A percentile compares a stretch with the other conserved stretches of the same genome.
Evolutionary conservation across 2,329 filamentous ascomycete species (phyloP).

Genomic region (Zymoseptoria tritici): DNA sequence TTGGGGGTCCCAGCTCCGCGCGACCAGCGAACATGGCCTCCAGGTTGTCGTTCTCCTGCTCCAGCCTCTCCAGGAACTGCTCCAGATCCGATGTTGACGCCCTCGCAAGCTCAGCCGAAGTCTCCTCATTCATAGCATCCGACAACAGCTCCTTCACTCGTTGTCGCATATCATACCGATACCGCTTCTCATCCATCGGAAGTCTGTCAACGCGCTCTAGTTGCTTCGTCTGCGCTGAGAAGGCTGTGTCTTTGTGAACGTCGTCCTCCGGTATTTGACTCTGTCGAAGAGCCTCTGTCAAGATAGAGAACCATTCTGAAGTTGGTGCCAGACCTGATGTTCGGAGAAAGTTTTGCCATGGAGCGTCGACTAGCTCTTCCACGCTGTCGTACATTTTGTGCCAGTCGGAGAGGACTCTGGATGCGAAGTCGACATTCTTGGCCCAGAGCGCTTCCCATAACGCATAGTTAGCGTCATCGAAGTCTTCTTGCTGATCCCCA

Average conservation of each 20-base stretch:
- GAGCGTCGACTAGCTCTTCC: constrained; percentile 1
- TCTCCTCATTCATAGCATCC: background rate
- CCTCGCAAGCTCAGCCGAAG: background rate
- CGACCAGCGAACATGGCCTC: constrained; percentile 2
- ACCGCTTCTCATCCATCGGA: background rate
- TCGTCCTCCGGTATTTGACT: constrained; percentile 6
- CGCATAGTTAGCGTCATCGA: constrained; percentile 6
- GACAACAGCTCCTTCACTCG: background rate
- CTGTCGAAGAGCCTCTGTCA: constrained; percentile 4
- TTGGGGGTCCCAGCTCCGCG: background rate
- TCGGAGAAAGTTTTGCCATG: background rate
- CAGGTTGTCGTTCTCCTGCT: constrained; percentile 10
- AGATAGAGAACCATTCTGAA: background rate
- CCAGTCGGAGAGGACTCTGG: constrained; percentile 5
- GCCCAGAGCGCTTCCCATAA: constrained; percentile 8
- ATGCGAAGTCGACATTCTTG: constrained; percentile 1
- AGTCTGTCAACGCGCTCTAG: background rate
- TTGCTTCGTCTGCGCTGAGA: background rate
- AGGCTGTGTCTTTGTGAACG: constrained; percentile 1
- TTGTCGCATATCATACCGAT: constrained; percentile 1
- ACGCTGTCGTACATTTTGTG: constrained; percentile 6
- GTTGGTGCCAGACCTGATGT: background rate
- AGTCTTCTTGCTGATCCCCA: constrained; percentile 3
- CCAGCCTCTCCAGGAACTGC: constrained; percentile 1
- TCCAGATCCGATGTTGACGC: constrained; percentile 5